A percentile compares a stretch with the other conserved stretches of the same genome.
phyloP scores from a whole-genome alignment of 139 green algal genomes.

The Ettlia oleoabundans region DNA sequence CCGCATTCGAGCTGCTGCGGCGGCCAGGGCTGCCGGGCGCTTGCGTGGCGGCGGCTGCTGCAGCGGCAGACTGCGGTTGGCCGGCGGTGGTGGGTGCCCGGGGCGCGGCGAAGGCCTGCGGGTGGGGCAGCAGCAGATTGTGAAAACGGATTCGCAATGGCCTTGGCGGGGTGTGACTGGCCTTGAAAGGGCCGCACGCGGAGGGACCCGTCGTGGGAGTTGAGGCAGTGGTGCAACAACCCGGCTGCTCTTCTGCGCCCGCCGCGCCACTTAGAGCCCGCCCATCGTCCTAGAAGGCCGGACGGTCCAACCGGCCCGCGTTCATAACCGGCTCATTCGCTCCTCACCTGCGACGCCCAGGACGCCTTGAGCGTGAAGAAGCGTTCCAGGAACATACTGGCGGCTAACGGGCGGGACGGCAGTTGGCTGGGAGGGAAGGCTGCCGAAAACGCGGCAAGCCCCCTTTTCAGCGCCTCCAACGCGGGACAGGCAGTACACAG shows the following conservation, averaged over 20 bases:
- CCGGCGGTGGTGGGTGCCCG: too few relatives aligned
- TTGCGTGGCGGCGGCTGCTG: not conserved
- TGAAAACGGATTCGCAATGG: not conserved
- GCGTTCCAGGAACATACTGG: not conserved
- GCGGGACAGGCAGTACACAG: too few relatives aligned
- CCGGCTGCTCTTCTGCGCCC: too few relatives aligned
- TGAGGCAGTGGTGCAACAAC: too few relatives aligned
- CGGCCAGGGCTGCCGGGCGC: too few relatives aligned
- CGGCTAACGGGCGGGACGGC: not conserved
- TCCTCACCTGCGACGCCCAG: not conserved
- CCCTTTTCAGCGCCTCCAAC: too few relatives aligned
- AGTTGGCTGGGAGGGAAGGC: not conserved
- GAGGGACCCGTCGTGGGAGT: too few relatives aligned
- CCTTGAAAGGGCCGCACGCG: too few relatives aligned
- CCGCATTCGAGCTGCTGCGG: not conserved
- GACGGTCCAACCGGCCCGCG: not conserved
- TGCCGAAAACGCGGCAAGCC: too few relatives aligned
- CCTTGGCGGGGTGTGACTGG: too few relatives aligned
- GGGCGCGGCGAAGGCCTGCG: not conserved
- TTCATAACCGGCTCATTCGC: not conserved
- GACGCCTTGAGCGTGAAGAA: not conserved
- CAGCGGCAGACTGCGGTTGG: not conserved
- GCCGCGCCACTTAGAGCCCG: too few relatives aligned
- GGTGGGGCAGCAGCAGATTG: not conserved
- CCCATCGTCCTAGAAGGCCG: too few relatives aligned